Conservation (phyloP, 1,284 basidiomycete species). For the Ustilago bromivora region DNA sequence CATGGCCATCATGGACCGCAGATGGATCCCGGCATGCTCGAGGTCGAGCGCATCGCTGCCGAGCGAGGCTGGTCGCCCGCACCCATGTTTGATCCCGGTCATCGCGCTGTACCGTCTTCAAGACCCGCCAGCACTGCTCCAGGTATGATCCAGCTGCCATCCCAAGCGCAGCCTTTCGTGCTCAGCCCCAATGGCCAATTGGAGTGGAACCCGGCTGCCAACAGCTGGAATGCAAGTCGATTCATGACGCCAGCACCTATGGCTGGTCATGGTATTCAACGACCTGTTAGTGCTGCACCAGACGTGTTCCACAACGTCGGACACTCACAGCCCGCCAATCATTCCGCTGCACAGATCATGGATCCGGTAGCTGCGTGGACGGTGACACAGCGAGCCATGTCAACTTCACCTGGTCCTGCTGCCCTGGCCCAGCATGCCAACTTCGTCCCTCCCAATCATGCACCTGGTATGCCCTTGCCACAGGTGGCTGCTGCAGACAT, state of each 20-base stretch:
- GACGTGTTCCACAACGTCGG: conserved; percentile 35
- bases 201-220: conserved; percentile 38
- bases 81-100: conserved; percentile 21
- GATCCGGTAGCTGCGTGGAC: conserved; percentile 30
- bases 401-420: conserved; percentile 37
- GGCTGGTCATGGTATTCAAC: conserved; percentile 26
- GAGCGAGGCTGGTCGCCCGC: conserved; percentile 64
- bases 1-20: conserved; percentile 25
- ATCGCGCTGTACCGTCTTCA: conserved; percentile 12
- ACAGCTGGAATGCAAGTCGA: conserved; percentile 45
- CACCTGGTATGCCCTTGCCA: neutral
- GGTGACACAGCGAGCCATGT: conserved; percentile 41
- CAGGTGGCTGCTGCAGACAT: conserved; percentile 3
- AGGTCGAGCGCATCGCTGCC: conserved; percentile 47
- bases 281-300: conserved; percentile 54
- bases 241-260: conserved; percentile 28
- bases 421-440: conserved; percentile 11
- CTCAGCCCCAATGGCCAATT: conserved; percentile 30
- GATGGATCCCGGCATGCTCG: conserved; percentile 40
- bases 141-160: conserved; percentile 48
- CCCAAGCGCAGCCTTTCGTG: conserved; percentile 37
- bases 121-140: conserved; percentile 52
- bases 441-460: conserved; percentile 16
- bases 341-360: neutral
- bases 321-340: conserved; percentile 1